A percentile compares a stretch with the other conserved stretches of the same genome.
Conservation (phyloP, 345 rosid genomes). For the Citrus sp. region DNA sequence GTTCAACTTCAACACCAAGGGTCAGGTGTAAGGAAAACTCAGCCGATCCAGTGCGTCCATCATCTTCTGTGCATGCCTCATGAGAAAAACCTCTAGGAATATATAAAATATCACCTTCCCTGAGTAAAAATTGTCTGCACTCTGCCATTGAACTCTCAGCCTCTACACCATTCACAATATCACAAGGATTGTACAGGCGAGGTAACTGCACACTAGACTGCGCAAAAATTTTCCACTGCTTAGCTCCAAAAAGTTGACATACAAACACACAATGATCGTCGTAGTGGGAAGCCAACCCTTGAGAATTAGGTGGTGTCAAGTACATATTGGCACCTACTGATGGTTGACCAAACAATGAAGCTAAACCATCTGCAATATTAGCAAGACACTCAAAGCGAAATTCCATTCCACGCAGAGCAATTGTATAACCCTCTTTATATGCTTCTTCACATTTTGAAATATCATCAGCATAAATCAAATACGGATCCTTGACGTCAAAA, state of each 20-base stretch:
- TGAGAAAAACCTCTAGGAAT: conserved; percentile 60
- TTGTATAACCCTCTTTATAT: conserved; percentile 44
- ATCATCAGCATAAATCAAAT: conserved; percentile 19
- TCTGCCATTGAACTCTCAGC: conserved; percentile 17
- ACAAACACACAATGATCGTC: conserved; percentile 72
- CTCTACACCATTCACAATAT: conserved; percentile 13
- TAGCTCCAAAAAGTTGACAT: conserved; percentile 50
- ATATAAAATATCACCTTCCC: conserved; percentile 56
- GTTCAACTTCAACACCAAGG: conserved; percentile 58
- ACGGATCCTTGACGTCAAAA: conserved; percentile 10
- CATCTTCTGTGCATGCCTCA: conserved; percentile 41
- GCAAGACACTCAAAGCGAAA: conserved; percentile 47
- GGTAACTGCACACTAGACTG: conserved; percentile 38
- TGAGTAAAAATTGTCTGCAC: conserved; percentile 29
- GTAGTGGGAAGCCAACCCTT: conserved; percentile 52
- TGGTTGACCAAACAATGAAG: conserved; percentile 64
- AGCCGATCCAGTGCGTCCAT: conserved; percentile 14
- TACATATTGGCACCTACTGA: conserved; percentile 62
- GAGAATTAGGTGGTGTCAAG: conserved; percentile 61
- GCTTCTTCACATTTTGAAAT: conserved; percentile 49
- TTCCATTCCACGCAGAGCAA: conserved; percentile 56
- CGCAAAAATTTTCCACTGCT: conserved; percentile 43
- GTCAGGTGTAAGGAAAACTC: conserved; percentile 55
- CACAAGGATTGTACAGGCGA: conserved; percentile 43
- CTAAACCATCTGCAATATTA: conserved; percentile 43